Evolutionary conservation across 1,284 basidiomycete genomes (phyloP).

Genomic region (Mycena citricolor): DNA sequence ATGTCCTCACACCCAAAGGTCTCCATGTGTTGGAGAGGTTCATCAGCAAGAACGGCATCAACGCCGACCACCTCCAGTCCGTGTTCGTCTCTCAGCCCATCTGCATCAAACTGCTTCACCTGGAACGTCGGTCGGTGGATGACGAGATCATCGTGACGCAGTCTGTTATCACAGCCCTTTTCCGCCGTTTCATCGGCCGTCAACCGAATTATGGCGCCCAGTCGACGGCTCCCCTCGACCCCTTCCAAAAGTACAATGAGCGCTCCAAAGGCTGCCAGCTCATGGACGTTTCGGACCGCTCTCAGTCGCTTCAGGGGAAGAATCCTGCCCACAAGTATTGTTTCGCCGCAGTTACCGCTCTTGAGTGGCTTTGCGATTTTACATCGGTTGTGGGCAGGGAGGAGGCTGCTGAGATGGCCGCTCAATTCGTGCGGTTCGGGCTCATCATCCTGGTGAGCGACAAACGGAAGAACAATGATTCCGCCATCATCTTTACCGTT

Average conservation of each 20-base stretch:
- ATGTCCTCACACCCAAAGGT: constrained; percentile 95
- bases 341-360: constrained; percentile 82
- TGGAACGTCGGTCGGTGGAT: constrained; percentile 89
- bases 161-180: constrained; percentile 91
- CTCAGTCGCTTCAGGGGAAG: constrained; percentile 52
- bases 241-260: constrained; percentile 76
- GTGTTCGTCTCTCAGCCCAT: constrained; percentile 95
- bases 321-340: constrained; percentile 68
- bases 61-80: constrained; percentile 85
- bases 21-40: constrained; percentile 98
- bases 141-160: constrained; percentile 98
- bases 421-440: constrained; percentile 96
- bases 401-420: constrained; percentile 96
- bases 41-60: constrained; percentile 99
- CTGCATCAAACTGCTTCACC: constrained; percentile 96
- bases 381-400: constrained; percentile 95
- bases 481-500: constrained; percentile 86
- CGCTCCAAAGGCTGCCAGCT: constrained; percentile 76
- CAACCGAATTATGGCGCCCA: constrained; percentile 73
- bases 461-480: constrained; percentile 85
- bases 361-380: constrained; percentile 98
- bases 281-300: constrained; percentile 65
- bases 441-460: constrained; percentile 86
- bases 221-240: constrained; percentile 51
- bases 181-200: constrained; percentile 91